Evolutionary conservation across 75 land plant genomes (phyloP), one percentile per base, ranked within the genome.

Genomic region (Selaginella tamariscina): DNA sequence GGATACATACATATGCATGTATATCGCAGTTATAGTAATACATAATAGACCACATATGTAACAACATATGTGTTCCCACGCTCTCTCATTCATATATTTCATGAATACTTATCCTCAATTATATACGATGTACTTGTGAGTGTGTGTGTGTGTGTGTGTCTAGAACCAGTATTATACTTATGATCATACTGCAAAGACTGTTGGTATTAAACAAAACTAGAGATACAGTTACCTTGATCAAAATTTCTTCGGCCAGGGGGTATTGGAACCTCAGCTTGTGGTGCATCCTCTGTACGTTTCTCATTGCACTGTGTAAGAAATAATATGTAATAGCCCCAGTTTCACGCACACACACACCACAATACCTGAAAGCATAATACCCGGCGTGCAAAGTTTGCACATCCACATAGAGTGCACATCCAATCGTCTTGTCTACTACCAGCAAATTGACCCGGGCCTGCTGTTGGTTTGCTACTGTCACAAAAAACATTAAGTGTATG

Each of bases 321-420:
- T n/a, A n/a, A n/a, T n/a, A n/a, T n/a, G n/a, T n/a, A n/a, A n/a
- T n/a, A n/a, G n/a, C n/a, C n/a, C n/a, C n/a, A n/a, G n/a, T n/a
- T n/a, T n/a, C n/a, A n/a, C n/a, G n/a, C 49, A 39, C 11, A 39
- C 8, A 59, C 62, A 23, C 21, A 39, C 15, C 49, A 27, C n/a
- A 23, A 18, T 28, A 88, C 99, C 92, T 95, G 93, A 72, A 95
- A 95, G 75, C 99, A 95, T 11, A 86, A 79, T 24, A 75, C 78
- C 2, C 97, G 81, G 20, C 97, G 85, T 2, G 97, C 99, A 84
- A 95, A 95, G 78, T 95, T 95, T 27, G 87, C 80, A 84, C 92
- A 95, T 21, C 99, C 93, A 84, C 97, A 95, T 9, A 86, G 79
- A 1, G 78, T 88, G 71, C 99, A 95, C 87, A 95, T 88, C 99